Percentiles rank a stretch among this genome's conserved stretches.
Conservation (phyloP, 1,139 yeast genomes). For the Kodamaea alishanica region DNA sequence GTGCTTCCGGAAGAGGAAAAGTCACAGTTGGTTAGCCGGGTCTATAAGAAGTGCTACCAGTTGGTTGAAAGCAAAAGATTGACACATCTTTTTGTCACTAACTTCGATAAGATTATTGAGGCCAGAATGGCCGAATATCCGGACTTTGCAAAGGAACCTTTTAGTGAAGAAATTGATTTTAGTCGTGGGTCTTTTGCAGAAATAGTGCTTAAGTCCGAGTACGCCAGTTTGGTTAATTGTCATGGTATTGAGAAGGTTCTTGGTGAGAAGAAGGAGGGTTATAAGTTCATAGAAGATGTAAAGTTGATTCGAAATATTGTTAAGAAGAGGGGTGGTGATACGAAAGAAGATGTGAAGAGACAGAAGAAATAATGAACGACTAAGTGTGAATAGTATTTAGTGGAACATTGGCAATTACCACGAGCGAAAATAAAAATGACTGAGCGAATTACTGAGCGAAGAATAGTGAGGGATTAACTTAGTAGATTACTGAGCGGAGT, state of each 20-base stretch:
- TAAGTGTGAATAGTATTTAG: background rate
- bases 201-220: slow-evolving; percentile 54
- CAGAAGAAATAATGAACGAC: slow-evolving; percentile 6
- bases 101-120: slow-evolving; percentile 31
- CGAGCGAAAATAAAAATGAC: too few relatives aligned
- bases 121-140: slow-evolving; percentile 43
- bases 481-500: too few relatives aligned
- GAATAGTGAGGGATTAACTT: too few relatives aligned
- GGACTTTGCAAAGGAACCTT: slow-evolving; percentile 23
- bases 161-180: slow-evolving; percentile 10
- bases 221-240: slow-evolving; percentile 44
- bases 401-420: too few relatives aligned
- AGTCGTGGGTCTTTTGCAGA: slow-evolving; percentile 43
- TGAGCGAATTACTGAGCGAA: too few relatives aligned
- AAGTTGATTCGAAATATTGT: slow-evolving; percentile 54
- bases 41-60: slow-evolving; percentile 46
- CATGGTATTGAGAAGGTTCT: slow-evolving; percentile 30
- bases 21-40: slow-evolving; percentile 39
- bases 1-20: slow-evolving; percentile 25
- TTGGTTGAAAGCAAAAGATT: slow-evolving; percentile 39
- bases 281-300: slow-evolving; percentile 50
- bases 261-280: slow-evolving; percentile 19
- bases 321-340: slow-evolving; percentile 45
- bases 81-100: slow-evolving; percentile 32
- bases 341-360: slow-evolving; percentile 9